phyloP scores from a whole-genome alignment of 2,329 filamentous ascomycete species.

The Aspergillus candidus region DNA sequence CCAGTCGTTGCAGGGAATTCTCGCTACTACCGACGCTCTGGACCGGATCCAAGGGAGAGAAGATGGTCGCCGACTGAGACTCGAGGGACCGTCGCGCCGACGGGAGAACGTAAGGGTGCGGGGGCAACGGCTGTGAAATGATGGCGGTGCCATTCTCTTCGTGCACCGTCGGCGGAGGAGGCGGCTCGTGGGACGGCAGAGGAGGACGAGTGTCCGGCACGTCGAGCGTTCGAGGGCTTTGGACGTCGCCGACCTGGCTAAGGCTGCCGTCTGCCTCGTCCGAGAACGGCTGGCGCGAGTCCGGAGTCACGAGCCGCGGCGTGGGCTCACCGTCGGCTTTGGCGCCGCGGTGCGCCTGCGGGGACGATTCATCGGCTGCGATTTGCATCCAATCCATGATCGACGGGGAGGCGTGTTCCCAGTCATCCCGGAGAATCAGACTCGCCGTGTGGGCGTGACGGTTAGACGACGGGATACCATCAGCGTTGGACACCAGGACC shows the following conservation, averaged over 20 bases:
- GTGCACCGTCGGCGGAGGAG: slow-evolving; percentile 6
- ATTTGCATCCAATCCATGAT: slow-evolving; percentile 46
- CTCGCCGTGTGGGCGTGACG: slow-evolving; percentile 35
- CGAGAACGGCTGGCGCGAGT: slow-evolving; percentile 11
- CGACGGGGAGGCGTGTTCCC: slow-evolving; percentile 45
- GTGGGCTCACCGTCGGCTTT: slow-evolving; percentile 20
- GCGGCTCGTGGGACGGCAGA: slow-evolving; percentile 24
- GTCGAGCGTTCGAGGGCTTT: slow-evolving; percentile 24
- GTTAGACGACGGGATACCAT: slow-evolving; percentile 23
- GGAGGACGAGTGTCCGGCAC: slow-evolving; percentile 26
- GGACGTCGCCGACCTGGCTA: slow-evolving; percentile 41
- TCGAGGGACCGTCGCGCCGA: slow-evolving; percentile 13
- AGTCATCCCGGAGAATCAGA: slow-evolving; percentile 41
- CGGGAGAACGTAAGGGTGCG: not conserved
- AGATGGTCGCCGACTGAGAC: slow-evolving; percentile 6
- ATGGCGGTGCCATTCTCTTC: slow-evolving; percentile 7
- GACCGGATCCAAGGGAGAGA: slow-evolving; percentile 17
- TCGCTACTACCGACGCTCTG: slow-evolving; percentile 31
- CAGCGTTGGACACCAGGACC: slow-evolving; percentile 27
- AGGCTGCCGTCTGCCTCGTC: slow-evolving; percentile 32
- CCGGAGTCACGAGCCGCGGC: slow-evolving; percentile 18
- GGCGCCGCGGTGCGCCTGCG: slow-evolving; percentile 28
- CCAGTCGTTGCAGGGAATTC: slow-evolving; percentile 28
- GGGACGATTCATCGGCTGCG: slow-evolving; percentile 34
- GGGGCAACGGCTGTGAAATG: not conserved